Base-by-base conservation (phyloP, 257 asterid species). In the Nemophila menziesii region DNA sequence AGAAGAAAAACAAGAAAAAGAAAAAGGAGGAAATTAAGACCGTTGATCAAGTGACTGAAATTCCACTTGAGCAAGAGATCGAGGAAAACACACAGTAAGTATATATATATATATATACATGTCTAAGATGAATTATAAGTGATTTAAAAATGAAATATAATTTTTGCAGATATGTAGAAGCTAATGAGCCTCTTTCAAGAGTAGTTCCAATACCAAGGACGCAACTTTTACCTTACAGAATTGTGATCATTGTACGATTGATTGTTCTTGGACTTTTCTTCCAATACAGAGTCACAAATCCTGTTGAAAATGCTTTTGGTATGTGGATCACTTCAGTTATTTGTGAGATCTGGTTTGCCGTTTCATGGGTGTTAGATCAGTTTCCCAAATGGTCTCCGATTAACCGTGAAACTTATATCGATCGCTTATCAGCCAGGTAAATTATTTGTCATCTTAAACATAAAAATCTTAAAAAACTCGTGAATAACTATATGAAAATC, bases 321-420 rank as follows among this genome's bases (percentile, higher is more conserved):
- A 69, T 90, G 14, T 90, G 99, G 99, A 79, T 90, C 45, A 79
- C 85, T 41, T 90, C 99, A 4, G 96, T 90, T 27, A 79, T 85
- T 22, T 90, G 96, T 56, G 99, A 90, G 81, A 79, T 90, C 47
- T 90, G 99, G 99, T 85, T 90, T 40, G 99, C 96, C 0, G 65
- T 90, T 46, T 85, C 96, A 0, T 90, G 99, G 99, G 70, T 90
- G 29, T 72, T 90, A 33, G 99, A 90, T 79, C 99, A 90, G 74
- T 90, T 90, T 73, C 99, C 96, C 16, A 90, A 90, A 54, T 85
- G 99, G 96, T 72, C 62, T 16, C 99, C 99, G 1, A 59, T 85
- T 14, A 85, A 85, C 69, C 52, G 99, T 37, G 80, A 65, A 23
- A 90, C 99, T 24, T 85, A 54, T 45, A 58, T 66, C 16, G 94